These are phyloP conservation scores for Talaromyces sp. DNA, from an alignment of 2,329 filamentous ascomycete genomes.

Conservation along the genomic window DNA sequence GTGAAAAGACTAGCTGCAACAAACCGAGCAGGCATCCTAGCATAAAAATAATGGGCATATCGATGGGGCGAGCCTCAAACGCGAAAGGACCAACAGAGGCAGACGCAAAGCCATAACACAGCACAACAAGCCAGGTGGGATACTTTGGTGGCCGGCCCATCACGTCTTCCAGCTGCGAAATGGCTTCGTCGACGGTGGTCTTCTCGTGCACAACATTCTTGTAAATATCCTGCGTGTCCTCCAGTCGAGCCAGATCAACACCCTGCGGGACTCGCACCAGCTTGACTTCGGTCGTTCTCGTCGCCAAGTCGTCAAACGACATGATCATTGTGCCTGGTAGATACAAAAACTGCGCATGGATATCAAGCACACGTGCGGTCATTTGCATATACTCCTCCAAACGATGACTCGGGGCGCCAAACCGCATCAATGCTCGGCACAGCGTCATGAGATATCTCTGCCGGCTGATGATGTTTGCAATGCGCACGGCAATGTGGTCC, in stretches of 20 bases:
- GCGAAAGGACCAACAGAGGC: constrained; percentile 74
- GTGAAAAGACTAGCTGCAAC: constrained; percentile 69
- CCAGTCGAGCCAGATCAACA: constrained; percentile 39
- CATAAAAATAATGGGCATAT: constrained; percentile 71
- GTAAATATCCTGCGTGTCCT: constrained; percentile 43
- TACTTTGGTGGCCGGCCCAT: constrained; percentile 54
- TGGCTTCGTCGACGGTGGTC: constrained; percentile 42
- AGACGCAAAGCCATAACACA: constrained; percentile 71
- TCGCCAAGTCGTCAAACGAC: constrained; percentile 62
- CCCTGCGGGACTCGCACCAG: constrained; percentile 38
- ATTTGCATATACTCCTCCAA: constrained; percentile 87
- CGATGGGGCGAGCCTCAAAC: constrained; percentile 70
- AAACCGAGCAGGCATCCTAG: constrained; percentile 69
- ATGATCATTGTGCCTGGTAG: constrained; percentile 92
- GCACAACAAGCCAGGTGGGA: constrained; percentile 49
- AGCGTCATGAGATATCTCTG: constrained; percentile 81
- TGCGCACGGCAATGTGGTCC: constrained; percentile 56
- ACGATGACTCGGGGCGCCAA: constrained; percentile 84
- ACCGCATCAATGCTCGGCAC: constrained; percentile 81
- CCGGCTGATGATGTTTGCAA: constrained; percentile 66
- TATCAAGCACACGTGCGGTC: constrained; percentile 81
- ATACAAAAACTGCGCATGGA: constrained; percentile 85
- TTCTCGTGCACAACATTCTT: constrained; percentile 46
- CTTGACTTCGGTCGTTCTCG: constrained; percentile 44
- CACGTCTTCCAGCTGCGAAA: constrained; percentile 46